Evolutionary conservation across 1,284 basidiomycete species (phyloP), one percentile per base, ranked within the genome.

Genomic region (Boletus hoseneyae): DNA sequence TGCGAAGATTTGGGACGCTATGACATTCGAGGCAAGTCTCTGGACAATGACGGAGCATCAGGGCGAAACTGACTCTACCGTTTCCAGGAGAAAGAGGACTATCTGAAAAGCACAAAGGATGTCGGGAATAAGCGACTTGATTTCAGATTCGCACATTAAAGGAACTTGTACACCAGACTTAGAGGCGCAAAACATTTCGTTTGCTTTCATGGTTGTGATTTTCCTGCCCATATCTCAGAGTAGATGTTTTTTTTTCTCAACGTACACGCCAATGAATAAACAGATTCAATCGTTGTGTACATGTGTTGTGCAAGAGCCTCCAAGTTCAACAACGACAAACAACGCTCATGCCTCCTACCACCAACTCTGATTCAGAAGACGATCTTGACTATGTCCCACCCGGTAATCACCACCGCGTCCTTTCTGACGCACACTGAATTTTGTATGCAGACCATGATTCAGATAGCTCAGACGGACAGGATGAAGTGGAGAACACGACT

Each of bases 311-410:
- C 53, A 52, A 51, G 27, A 46, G 6, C 63, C 48, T 62, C 51
- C 42, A 42, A 51, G 56, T 54, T 53, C 55, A 67, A 66, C 54
- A 64, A 50, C 6, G 32, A 51, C 56, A 64, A 64, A 64, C 47
- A 64, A 51, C 15, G 10, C 35, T 47, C 54, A 61, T 60, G 62
- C 21, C 51, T 56, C 46, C 45, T 9, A 44, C 62, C 52, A 48
- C 50, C 51, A 58, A 63, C 50, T 76, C 77, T 3, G 85, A 86
- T 61, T 83, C 80, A 33, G 84, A 85, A 57, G 77, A 82, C 56
- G 85, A 87, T 54, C 66, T 68, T 10, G 85, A 87, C 61, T 88
- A 85, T 50, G 70, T 82, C n/a, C 85, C 83, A 18, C 71, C 73
- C 15, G 63, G 64, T 78, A 49, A 1, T 32, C 2, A 3, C 11